Conservation (phyloP, 1,284 basidiomycete species). For the Cryptococcus jaspeensis region DNA sequence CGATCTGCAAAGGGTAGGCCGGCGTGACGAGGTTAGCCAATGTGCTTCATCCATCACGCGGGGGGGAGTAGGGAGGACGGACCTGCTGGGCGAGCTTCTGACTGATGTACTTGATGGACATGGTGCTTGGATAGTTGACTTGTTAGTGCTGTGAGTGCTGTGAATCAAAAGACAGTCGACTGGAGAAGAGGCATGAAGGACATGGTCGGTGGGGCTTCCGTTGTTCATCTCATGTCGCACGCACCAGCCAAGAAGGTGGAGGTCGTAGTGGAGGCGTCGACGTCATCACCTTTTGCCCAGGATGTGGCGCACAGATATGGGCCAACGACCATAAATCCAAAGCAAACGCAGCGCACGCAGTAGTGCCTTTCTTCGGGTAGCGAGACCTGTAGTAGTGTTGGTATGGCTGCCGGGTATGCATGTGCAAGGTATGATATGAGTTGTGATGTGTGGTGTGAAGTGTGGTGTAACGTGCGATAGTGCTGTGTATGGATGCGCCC, state of each 20-base stretch:
- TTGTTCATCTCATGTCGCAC: too few species aligned
- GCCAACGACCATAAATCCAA: not conserved
- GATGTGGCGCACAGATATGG: not conserved
- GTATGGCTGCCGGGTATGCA: conserved; percentile 12
- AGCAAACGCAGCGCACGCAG: too few species aligned
- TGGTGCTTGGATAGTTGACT: conserved; percentile 42
- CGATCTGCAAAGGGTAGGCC: conserved; percentile 69
- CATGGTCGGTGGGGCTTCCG: not conserved
- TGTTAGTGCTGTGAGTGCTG: not conserved
- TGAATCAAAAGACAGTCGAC: not conserved
- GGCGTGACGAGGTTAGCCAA: conserved; percentile 9
- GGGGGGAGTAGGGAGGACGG: not conserved
- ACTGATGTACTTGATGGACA: conserved; percentile 72
- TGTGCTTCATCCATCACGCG: not conserved
- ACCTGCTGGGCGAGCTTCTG: conserved; percentile 80
- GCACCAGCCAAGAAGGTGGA: not conserved
- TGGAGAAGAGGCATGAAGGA: not conserved
- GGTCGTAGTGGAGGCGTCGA: not conserved
- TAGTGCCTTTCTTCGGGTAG: too few species aligned
- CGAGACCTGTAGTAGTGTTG: too few species aligned
- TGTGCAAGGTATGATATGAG: conserved; percentile 16
- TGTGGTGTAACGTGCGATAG: too few species aligned
- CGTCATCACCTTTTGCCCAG: conserved; percentile 2
- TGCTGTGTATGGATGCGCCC: too few species aligned
- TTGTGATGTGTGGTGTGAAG: too few species aligned